These are phyloP conservation scores for Ilex asprella DNA, from an alignment of 257 asterid genomes.

Conservation along the genomic window DNA sequence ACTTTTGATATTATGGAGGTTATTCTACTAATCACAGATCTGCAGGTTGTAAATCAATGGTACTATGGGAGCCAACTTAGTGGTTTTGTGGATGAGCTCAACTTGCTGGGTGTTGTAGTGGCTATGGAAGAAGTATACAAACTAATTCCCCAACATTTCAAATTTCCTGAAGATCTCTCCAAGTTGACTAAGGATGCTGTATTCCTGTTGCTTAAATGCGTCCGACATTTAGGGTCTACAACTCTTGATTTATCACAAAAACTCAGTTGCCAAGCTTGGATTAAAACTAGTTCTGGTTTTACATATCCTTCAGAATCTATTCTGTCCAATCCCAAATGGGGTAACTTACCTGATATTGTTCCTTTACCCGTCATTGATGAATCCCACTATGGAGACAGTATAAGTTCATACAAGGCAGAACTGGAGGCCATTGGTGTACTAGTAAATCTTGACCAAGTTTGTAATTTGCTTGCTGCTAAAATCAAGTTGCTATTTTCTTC, in stretches of 20 bases:
- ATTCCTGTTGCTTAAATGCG: too few species aligned
- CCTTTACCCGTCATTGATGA: neutral
- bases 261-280: too few species aligned
- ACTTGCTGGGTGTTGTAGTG: too few species aligned
- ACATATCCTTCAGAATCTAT: neutral
- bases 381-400: neutral
- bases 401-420: neutral
- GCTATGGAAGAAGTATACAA: too few species aligned
- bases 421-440: neutral
- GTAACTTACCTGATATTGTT: neutral
- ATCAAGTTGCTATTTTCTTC: neutral
- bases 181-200: too few species aligned
- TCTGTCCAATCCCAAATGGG: neutral
- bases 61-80: too few species aligned
- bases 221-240: too few species aligned
- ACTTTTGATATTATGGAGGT: neutral
- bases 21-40: neutral
- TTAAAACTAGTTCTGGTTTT: neutral
- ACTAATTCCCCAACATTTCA: too few species aligned
- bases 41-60: neutral
- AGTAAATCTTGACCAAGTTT: neutral
- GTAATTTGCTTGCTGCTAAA: neutral
- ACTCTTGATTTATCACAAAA: too few species aligned
- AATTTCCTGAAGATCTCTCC: too few species aligned
- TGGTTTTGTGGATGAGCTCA: too few species aligned